Percentiles rank a stretch among this genome's conserved stretches.
Evolutionary conservation across 371 early-diverging fungal species (phyloP).

Genomic region (Mucor lusitanicus): DNA sequence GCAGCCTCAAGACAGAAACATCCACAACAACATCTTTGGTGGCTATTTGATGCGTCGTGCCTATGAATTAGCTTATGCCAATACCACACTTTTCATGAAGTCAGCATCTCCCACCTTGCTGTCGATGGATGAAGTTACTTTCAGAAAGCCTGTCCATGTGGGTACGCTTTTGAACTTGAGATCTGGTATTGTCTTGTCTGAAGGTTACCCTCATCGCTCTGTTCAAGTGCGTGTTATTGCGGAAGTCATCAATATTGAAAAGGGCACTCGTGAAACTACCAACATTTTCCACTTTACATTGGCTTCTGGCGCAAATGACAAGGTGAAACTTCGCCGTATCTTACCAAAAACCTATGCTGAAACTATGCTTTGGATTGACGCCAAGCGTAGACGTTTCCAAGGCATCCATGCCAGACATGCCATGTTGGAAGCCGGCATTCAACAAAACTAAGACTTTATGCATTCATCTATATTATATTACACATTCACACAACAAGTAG

Average conservation of each 20-base stretch:
- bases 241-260: constrained; percentile 72
- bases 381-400: constrained; percentile 53
- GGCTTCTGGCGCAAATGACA: constrained; percentile 13
- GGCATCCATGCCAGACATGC: constrained; percentile 31
- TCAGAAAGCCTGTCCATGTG: constrained; percentile 83
- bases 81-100: constrained; percentile 65
- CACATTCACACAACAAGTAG: neutral
- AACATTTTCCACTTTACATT: constrained; percentile 88
- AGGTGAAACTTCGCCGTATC: constrained; percentile 25
- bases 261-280: constrained; percentile 60
- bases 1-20: constrained; percentile 88
- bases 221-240: constrained; percentile 75
- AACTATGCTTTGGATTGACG: constrained; percentile 72
- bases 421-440: constrained; percentile 20
- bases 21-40: constrained; percentile 94
- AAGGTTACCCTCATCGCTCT: constrained; percentile 49
- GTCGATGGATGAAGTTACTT: constrained; percentile 87
- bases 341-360: constrained; percentile 76
- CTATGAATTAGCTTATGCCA: constrained; percentile 79
- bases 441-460: constrained; percentile 1
- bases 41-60: constrained; percentile 78
- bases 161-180: constrained; percentile 76
- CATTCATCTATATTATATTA: neutral
- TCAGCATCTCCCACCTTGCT: constrained; percentile 52
- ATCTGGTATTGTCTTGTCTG: constrained; percentile 69